These are phyloP conservation scores for Starmerella apicola DNA, from an alignment of 805 yeast genomes.

Conservation along the genomic window DNA sequence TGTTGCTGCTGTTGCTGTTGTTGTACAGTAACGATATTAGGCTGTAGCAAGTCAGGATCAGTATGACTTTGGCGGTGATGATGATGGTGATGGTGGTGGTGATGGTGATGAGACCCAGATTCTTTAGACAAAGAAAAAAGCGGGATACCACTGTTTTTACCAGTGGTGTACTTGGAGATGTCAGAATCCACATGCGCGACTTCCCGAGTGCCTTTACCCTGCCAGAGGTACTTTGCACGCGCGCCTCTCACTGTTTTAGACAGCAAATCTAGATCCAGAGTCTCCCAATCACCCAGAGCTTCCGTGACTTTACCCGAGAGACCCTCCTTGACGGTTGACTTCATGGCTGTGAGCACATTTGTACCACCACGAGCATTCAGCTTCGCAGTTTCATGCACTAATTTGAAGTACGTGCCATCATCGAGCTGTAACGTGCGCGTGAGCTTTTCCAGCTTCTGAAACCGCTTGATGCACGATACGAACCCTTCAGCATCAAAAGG, in stretches of 20 bases:
- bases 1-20: too few species aligned
- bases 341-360: conserved; percentile 39
- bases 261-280: conserved; percentile 17
- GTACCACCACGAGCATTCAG: conserved; percentile 23
- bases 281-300: conserved; percentile 20
- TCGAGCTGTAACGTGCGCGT: conserved; percentile 44
- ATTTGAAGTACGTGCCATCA: conserved; percentile 39
- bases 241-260: conserved; percentile 18
- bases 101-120: background rate
- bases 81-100: too few species aligned
- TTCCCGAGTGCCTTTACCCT: conserved; percentile 14
- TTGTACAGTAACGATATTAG: too few species aligned
- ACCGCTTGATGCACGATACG: conserved; percentile 53
- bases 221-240: conserved; percentile 22
- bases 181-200: conserved; percentile 12
- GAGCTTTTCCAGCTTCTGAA: conserved; percentile 59
- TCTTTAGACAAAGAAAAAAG: conserved; percentile 7
- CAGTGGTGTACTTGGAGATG: background rate
- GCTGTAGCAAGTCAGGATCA: too few species aligned
- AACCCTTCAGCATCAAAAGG: conserved; percentile 68
- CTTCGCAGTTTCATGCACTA: conserved; percentile 38
- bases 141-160: conserved; percentile 7
- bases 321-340: conserved; percentile 58
- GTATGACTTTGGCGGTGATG: too few species aligned
- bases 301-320: conserved; percentile 18